A percentile compares a stretch with the other conserved stretches of the same genome.
phyloP scores from a whole-genome alignment of 352 stramenopile species.

The Phytophthora citrophthora region DNA sequence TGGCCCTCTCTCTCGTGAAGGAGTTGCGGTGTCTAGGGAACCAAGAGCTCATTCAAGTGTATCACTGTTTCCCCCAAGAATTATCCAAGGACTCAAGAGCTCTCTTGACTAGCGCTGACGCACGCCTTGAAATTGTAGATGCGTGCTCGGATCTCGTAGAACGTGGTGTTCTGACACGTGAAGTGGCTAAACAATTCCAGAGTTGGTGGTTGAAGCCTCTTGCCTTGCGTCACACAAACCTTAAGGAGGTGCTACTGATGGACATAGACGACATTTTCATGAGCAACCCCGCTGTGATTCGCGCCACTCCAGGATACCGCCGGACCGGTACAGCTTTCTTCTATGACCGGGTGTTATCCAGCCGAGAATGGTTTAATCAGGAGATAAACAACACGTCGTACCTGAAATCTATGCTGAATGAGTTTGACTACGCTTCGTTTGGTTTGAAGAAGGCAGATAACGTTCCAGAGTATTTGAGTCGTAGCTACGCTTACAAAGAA shows the following conservation, averaged over 20 bases:
- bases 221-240: conserved; percentile 39
- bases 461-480: conserved; percentile 42
- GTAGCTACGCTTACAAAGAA: conserved; percentile 46
- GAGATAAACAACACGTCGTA: conserved; percentile 39
- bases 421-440: conserved; percentile 52
- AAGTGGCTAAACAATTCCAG: conserved; percentile 32
- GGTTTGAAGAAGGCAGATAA: conserved; percentile 10
- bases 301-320: conserved; percentile 40
- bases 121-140: conserved; percentile 42
- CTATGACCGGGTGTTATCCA: conserved; percentile 40
- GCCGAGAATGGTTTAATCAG: conserved; percentile 35
- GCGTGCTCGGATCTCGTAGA: conserved; percentile 35
- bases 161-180: conserved; percentile 12
- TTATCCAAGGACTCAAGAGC: conserved; percentile 25
- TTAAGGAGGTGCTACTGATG: conserved; percentile 42
- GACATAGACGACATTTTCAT: conserved; percentile 62
- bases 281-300: conserved; percentile 44
- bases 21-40: conserved; percentile 40
- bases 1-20: conserved; percentile 42
- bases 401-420: conserved; percentile 45
- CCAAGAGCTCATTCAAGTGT: conserved; percentile 48
- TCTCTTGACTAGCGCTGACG: conserved; percentile 22
- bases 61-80: conserved; percentile 42
- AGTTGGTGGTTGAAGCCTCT: conserved; percentile 53
- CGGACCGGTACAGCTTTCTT: conserved; percentile 51